Percentiles rank a stretch among this genome's conserved stretches.
These are phyloP conservation scores for Brachypodium distachyon DNA, from an alignment of 202 grass and related monocot species.

Conservation along the genomic window DNA sequence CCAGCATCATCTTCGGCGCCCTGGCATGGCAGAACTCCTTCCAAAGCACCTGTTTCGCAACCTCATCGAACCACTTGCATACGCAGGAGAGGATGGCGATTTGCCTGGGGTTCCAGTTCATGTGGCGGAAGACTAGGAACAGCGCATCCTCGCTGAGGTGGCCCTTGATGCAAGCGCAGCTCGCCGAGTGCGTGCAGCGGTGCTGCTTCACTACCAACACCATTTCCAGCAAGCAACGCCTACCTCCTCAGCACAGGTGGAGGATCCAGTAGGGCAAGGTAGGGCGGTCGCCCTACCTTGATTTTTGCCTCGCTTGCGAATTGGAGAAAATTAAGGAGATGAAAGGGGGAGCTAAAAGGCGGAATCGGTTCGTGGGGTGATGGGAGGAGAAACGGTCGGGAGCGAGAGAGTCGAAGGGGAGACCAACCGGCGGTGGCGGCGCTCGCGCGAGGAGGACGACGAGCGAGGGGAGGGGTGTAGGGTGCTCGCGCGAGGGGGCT, in stretches of 20 bases:
- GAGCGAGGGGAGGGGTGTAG: neutral
- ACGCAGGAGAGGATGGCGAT: constrained; percentile 85
- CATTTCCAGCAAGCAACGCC: neutral
- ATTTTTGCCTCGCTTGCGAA: neutral
- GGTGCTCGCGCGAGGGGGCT: neutral
- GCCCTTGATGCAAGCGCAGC: constrained; percentile 81
- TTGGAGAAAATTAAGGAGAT: neutral
- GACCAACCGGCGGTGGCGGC: no score
- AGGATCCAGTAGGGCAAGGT: no score
- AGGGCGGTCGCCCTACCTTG: neutral
- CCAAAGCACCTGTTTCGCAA: constrained; percentile 79
- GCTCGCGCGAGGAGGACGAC: no score
- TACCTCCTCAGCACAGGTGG: neutral
- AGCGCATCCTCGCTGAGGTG: constrained; percentile 88
- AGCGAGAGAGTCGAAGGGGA: no score
- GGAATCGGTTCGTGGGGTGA: no score
- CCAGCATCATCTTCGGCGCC: constrained; percentile 98
- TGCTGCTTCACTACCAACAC: constrained; percentile 89
- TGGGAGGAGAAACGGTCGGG: no score
- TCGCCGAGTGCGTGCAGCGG: constrained; percentile 80
- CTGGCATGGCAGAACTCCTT: constrained; percentile 93
- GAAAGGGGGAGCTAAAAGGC: no score
- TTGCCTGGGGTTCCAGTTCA: constrained; percentile 93
- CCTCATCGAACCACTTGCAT: constrained; percentile 98
- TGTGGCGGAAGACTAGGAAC: constrained; percentile 71